Conservation (phyloP, 2,329 filamentous ascomycete genomes). For the Cucurbitaria berberidis region DNA sequence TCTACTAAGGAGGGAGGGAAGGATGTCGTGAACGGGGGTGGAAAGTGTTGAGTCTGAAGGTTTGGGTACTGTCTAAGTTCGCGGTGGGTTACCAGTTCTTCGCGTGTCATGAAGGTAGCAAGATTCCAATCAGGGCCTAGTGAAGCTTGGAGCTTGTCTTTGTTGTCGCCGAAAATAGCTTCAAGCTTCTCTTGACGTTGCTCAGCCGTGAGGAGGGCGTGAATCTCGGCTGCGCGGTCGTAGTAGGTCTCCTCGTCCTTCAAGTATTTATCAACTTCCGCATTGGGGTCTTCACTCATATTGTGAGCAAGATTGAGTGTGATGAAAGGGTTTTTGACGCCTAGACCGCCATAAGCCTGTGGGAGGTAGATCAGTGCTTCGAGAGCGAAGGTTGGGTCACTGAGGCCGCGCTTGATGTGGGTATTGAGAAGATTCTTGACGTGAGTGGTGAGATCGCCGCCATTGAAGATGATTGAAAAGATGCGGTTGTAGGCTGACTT, state of each 20-base stretch:
- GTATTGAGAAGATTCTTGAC: conserved; percentile 21
- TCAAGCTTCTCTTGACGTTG: conserved; percentile 18
- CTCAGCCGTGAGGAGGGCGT: conserved; percentile 13
- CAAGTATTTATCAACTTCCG: conserved; percentile 15
- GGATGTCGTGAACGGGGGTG: neutral
- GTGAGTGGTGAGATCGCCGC: conserved; percentile 25
- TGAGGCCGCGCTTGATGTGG: conserved; percentile 4
- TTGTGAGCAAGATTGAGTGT: conserved; percentile 26
- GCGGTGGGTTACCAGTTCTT: conserved; percentile 19
- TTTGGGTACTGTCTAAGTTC: conserved; percentile 18
- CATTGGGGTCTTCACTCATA: conserved; percentile 11
- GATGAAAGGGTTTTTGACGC: conserved; percentile 38
- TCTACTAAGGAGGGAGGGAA: conserved; percentile 6
- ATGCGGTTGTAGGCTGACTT: conserved; percentile 30
- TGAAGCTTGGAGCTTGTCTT: conserved; percentile 8
- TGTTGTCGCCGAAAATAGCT: conserved; percentile 21
- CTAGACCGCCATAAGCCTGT: conserved; percentile 34
- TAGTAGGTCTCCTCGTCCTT: conserved; percentile 29
- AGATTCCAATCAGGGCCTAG: conserved; percentile 12
- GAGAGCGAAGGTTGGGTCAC: conserved; percentile 10
- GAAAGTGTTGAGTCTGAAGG: neutral
- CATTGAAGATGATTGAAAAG: conserved; percentile 29
- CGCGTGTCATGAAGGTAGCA: conserved; percentile 16
- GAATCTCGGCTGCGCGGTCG: conserved; percentile 15
- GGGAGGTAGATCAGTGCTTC: conserved; percentile 40